These are phyloP conservation scores for Isoetes engelmannii DNA, from an alignment of 83 land plant genomes.

Conservation along the genomic window DNA sequence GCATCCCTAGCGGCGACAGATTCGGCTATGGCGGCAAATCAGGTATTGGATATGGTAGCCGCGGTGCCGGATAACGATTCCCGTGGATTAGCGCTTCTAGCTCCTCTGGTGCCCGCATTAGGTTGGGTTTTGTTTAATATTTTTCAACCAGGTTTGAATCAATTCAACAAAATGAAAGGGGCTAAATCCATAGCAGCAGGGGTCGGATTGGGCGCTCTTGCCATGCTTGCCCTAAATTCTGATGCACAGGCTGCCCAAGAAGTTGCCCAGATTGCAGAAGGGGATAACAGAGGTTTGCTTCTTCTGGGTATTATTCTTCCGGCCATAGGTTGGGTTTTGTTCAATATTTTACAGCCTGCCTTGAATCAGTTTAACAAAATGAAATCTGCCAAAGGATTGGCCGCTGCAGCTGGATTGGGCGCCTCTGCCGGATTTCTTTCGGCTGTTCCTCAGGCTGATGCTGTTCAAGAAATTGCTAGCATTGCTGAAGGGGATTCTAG, in stretches of 20 bases:
- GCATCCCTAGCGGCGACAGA: constrained; percentile 24
- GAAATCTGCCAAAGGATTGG: constrained; percentile 12
- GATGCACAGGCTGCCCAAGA: constrained; percentile 26
- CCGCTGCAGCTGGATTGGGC: constrained; percentile 20
- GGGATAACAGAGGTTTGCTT: constrained; percentile 17
- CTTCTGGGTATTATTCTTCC: constrained; percentile 20
- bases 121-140: constrained; percentile 30
- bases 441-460: constrained; percentile 16
- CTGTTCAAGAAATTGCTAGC: constrained; percentile 20
- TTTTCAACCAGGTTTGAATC: constrained; percentile 23
- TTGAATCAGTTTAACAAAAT: constrained; percentile 28
- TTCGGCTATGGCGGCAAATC: constrained; percentile 30
- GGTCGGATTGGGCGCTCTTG: constrained; percentile 18
- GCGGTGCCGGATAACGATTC: constrained; percentile 11
- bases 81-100: constrained; percentile 18
- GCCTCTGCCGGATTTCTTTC: constrained; percentile 6
- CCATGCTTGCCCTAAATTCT: constrained; percentile 7
- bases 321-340: constrained; percentile 33
- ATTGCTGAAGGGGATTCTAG: constrained; percentile 21
- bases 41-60: constrained; percentile 22
- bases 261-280: constrained; percentile 16
- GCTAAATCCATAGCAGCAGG: constrained; percentile 21
- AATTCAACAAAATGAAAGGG: constrained; percentile 22
- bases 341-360: constrained; percentile 28
- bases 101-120: constrained; percentile 21